A percentile compares a stretch with the other conserved stretches of the same genome.
Evolutionary conservation across 1,284 basidiomycete species (phyloP).

Genomic region (Pyrrhoderma lamaoense): DNA sequence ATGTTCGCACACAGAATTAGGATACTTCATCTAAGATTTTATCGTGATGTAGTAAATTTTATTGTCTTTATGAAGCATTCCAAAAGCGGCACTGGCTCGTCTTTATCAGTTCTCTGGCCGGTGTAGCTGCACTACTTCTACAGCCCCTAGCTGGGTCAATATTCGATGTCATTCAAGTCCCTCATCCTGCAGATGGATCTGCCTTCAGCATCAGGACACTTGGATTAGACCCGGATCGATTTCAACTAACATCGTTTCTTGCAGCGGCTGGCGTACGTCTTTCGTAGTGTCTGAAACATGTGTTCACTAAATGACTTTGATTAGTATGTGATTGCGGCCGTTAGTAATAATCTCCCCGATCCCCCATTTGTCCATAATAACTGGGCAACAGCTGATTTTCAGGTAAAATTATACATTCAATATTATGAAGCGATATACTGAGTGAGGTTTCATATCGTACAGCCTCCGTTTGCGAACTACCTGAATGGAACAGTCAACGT

Average conservation of each 20-base stretch:
- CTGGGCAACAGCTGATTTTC: constrained; percentile 47
- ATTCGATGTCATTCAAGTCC: constrained; percentile 40
- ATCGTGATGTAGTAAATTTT: constrained; percentile 23
- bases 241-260: constrained; percentile 44
- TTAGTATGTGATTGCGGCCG: constrained; percentile 26
- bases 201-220: constrained; percentile 36
- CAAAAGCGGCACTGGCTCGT: constrained; percentile 45
- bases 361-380: constrained; percentile 43
- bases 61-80: constrained; percentile 34
- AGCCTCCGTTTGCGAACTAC: constrained; percentile 28
- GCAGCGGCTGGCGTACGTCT: constrained; percentile 49
- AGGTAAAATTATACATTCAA: constrained; percentile 25
- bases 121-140: constrained; percentile 34
- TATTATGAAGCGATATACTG: neutral
- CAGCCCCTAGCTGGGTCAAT: constrained; percentile 54
- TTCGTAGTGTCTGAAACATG: constrained; percentile 14
- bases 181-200: constrained; percentile 27
- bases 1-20: neutral
- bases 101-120: constrained; percentile 40
- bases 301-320: constrained; percentile 28
- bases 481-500: constrained; percentile 47
- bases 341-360: constrained; percentile 39
- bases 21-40: constrained; percentile 3
- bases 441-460: neutral
- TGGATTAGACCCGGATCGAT: constrained; percentile 36